phyloP scores from a whole-genome alignment of 352 stramenopile species.

The Globisporangium uncinulatum region DNA sequence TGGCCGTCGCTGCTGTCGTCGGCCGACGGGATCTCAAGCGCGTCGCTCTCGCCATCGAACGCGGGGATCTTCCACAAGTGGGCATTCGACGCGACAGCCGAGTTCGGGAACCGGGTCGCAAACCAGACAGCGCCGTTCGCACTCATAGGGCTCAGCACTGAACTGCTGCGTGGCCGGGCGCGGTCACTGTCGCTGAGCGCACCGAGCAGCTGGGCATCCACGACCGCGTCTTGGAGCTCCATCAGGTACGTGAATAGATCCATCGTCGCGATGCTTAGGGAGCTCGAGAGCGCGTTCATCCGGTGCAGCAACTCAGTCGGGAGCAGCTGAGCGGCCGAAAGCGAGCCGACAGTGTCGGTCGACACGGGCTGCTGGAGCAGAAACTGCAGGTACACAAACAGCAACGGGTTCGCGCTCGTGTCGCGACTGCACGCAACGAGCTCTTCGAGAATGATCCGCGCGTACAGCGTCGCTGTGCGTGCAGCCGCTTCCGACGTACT shows the following conservation, averaged over 20 bases:
- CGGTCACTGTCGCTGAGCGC: constrained; percentile 5
- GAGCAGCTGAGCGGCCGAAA: constrained; percentile 28
- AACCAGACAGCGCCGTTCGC: constrained; percentile 68
- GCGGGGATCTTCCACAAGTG: constrained; percentile 78
- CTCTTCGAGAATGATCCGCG: constrained; percentile 76
- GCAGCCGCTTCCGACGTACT: constrained; percentile 63
- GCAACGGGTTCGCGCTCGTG: constrained; percentile 65
- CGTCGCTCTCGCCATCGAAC: constrained; percentile 37
- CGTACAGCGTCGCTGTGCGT: constrained; percentile 66
- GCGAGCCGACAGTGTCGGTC: neutral
- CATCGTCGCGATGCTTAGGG: constrained; percentile 76
- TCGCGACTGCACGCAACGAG: constrained; percentile 64
- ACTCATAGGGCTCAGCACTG: constrained; percentile 19
- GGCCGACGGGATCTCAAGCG: constrained; percentile 56
- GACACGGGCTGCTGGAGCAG: constrained; percentile 36
- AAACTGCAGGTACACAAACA: constrained; percentile 76
- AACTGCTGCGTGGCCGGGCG: neutral
- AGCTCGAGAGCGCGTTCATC: constrained; percentile 76
- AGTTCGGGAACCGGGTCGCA: constrained; percentile 72
- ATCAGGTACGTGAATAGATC: constrained; percentile 76
- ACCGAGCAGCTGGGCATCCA: constrained; percentile 52
- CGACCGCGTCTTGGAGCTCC: constrained; percentile 55
- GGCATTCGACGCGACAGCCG: constrained; percentile 65
- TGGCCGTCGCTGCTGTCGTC: constrained; percentile 64
- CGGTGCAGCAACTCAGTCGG: constrained; percentile 67